Conservation (phyloP, 306 rosid genomes). For the Cajanus cajan region DNA sequence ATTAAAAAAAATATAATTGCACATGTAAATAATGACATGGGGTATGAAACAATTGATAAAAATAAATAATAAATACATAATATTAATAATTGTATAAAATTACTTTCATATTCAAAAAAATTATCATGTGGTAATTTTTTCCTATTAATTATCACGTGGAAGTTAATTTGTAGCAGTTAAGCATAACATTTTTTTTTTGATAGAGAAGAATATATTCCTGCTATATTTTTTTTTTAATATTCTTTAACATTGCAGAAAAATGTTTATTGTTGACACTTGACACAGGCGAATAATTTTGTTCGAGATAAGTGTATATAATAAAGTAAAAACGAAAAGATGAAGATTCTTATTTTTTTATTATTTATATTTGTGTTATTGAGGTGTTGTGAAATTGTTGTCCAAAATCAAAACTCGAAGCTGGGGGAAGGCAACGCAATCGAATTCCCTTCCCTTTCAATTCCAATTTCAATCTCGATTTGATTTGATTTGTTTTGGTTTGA, state of each 20-base stretch:
- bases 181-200: too few relatives aligned
- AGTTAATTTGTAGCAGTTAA: too few relatives aligned
- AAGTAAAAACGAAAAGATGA: background rate
- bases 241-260: background rate
- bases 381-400: background rate
- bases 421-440: background rate
- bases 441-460: background rate
- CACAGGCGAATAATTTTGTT: background rate
- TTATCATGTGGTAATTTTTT: too few relatives aligned
- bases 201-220: background rate
- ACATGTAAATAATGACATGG: too few relatives aligned
- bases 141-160: too few relatives aligned
- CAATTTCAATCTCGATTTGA: background rate
- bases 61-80: too few relatives aligned
- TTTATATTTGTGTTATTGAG: background rate
- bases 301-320: background rate
- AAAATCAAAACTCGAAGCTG: background rate
- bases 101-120: too few relatives aligned
- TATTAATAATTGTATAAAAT: too few relatives aligned
- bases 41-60: too few relatives aligned
- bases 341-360: background rate
- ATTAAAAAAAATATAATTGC: too few relatives aligned
- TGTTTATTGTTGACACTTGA: background rate
- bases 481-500: constrained; percentile 21
- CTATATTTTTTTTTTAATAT: background rate